Conservation (phyloP, 192 early-diverging fungal genomes). For the Glomus cerebriforme region DNA sequence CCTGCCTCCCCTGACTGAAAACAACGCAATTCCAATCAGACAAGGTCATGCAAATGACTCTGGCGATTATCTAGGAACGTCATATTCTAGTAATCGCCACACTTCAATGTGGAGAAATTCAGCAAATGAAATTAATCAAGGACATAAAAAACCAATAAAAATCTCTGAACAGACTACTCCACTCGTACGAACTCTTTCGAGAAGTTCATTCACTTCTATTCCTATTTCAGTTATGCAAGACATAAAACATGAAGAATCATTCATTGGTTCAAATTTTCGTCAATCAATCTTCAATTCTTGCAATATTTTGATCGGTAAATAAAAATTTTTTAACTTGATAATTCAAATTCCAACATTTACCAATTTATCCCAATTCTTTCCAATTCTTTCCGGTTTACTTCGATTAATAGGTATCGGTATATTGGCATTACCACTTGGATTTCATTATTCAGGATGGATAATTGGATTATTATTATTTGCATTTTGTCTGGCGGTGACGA, state of each 20-base stretch:
- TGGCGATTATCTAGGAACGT: neutral
- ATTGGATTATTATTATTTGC: conserved; percentile 53
- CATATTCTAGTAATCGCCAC: neutral
- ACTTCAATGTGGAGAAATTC: neutral
- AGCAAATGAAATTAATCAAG: neutral
- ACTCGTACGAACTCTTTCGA: conserved; percentile 6
- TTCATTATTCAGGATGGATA: conserved; percentile 62
- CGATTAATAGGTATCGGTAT: conserved; percentile 62
- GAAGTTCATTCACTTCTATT: neutral
- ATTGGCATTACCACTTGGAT: conserved; percentile 60
- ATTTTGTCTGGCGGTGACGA: conserved; percentile 47
- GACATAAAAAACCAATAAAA: neutral
- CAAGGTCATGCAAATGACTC: neutral
- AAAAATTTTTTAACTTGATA: neutral
- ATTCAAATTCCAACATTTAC: too few species aligned
- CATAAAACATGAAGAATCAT: neutral
- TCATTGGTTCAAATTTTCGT: conserved; percentile 39
- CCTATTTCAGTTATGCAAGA: conserved; percentile 12
- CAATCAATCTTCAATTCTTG: conserved; percentile 59
- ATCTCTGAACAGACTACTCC: neutral
- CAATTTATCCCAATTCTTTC: neutral
- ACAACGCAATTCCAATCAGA: neutral
- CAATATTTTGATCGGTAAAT: conserved; percentile 57
- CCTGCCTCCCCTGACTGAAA: neutral
- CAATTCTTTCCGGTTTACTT: too few species aligned